Percentiles rank a stretch among this genome's conserved stretches.
These are phyloP conservation scores for Zygnema cylindricum DNA, from an alignment of 139 green algal genomes.

Conservation along the genomic window DNA sequence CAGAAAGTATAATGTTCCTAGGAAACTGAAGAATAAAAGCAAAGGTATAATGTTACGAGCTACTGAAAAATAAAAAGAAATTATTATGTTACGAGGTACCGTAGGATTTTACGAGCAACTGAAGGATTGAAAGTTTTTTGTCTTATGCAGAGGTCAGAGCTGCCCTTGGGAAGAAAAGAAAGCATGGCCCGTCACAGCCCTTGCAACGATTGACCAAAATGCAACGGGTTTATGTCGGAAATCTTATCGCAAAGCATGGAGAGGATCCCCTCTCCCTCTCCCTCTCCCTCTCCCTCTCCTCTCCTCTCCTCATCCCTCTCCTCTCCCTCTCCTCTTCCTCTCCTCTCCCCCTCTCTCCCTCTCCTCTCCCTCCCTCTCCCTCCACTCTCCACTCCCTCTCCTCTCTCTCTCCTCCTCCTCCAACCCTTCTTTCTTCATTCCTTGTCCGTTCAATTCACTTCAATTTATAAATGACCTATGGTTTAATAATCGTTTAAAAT, in stretches of 20 bases:
- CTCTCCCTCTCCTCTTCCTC: neutral
- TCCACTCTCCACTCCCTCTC: neutral
- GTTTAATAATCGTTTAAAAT: neutral
- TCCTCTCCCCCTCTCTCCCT: neutral
- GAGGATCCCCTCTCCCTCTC: neutral
- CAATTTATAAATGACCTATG: no score
- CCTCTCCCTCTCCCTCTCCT: neutral
- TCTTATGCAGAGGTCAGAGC: slow-evolving; percentile 19
- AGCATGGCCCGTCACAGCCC: slow-evolving; percentile 12
- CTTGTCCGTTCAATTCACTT: neutral
- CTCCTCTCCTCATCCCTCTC: neutral
- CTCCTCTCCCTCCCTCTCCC: no score
- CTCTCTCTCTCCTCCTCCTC: neutral
- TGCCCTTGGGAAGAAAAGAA: slow-evolving; percentile 31
- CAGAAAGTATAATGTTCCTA: no score
- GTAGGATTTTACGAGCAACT: neutral
- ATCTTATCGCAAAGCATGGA: slow-evolving; percentile 42
- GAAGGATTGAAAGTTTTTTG: neutral
- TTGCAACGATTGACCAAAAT: slow-evolving; percentile 41
- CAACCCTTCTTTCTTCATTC: neutral
- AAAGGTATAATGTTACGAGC: neutral
- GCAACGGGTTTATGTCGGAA: slow-evolving; percentile 32
- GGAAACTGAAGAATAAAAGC: no score
- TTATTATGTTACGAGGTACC: neutral
- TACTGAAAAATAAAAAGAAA: neutral